Conservation (phyloP, 78 protist genomes). For the Diacronema lutheri region DNA sequence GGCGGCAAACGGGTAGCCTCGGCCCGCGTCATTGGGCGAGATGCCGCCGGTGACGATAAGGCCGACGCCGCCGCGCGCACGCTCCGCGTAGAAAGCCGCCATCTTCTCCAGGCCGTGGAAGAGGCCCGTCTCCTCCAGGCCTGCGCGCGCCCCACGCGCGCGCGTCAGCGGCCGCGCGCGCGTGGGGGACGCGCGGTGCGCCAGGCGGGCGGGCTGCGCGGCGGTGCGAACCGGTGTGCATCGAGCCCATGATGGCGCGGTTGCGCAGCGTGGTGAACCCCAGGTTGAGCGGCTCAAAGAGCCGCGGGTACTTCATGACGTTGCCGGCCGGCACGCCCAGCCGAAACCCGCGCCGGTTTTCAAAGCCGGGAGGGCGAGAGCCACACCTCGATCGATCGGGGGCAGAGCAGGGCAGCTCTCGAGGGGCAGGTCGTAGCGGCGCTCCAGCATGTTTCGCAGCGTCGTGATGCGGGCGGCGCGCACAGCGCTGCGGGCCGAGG, state of each 20-base stretch:
- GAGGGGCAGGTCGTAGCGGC: too few relatives aligned
- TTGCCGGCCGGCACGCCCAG: too few relatives aligned
- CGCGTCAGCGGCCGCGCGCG: neutral
- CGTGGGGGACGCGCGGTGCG: neutral
- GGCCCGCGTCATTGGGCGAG: constrained; percentile 35
- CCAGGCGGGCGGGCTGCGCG: neutral
- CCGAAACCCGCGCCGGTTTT: too few relatives aligned
- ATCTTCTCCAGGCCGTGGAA: neutral
- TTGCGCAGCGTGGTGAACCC: constrained; percentile 57
- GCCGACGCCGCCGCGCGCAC: constrained; percentile 52
- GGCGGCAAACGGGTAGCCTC: constrained; percentile 42
- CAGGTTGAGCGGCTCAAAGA: constrained; percentile 54
- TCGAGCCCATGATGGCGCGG: constrained; percentile 66
- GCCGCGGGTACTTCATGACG: constrained; percentile 21
- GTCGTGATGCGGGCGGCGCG: too few relatives aligned
- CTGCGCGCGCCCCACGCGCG: neutral
- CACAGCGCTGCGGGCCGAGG: too few relatives aligned
- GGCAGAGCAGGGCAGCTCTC: too few relatives aligned
- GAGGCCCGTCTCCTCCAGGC: constrained; percentile 17
- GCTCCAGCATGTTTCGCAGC: too few relatives aligned
- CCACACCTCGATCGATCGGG: too few relatives aligned
- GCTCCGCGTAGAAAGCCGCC: constrained; percentile 36
- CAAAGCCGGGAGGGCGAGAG: too few relatives aligned
- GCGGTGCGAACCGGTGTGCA: constrained; percentile 40
- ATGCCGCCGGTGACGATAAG: constrained; percentile 63